These are phyloP conservation scores for Thelonectria rubi DNA, from an alignment of 2,329 filamentous ascomycete species.

Conservation along the genomic window DNA sequence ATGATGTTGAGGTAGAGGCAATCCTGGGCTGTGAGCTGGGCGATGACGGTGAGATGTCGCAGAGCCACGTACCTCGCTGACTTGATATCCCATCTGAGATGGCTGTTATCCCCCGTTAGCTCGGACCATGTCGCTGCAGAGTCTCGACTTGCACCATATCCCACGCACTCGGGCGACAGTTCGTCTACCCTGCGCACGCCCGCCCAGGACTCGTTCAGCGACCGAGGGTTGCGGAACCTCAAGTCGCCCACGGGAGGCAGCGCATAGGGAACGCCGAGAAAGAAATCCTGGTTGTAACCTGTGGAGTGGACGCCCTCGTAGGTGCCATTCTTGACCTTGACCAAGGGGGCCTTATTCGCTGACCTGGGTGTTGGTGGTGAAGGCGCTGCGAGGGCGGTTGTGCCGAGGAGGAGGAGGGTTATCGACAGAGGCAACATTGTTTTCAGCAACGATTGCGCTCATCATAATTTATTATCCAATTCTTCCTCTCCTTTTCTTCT, in stretches of 20 bases:
- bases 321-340: slow-evolving; percentile 12
- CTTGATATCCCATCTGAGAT: slow-evolving; percentile 7
- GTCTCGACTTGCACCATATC: slow-evolving; percentile 7
- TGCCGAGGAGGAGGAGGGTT: background rate
- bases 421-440: slow-evolving; percentile 2
- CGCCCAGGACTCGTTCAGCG: slow-evolving; percentile 14
- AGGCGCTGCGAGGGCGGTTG: background rate
- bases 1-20: slow-evolving; percentile 32
- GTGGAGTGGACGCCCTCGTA: slow-evolving; percentile 8
- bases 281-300: slow-evolving; percentile 11
- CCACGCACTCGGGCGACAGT: slow-evolving; percentile 8
- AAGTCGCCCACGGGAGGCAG: slow-evolving; percentile 9
- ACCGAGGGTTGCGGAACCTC: slow-evolving; percentile 13
- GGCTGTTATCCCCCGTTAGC: background rate
- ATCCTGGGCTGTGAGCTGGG: slow-evolving; percentile 2
- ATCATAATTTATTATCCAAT: no score
- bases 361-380: background rate
- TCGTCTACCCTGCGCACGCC: slow-evolving; percentile 1
- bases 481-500: no score
- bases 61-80: background rate
- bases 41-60: background rate
- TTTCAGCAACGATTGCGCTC: no score
- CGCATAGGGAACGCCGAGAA: slow-evolving; percentile 14
- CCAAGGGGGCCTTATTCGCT: background rate
- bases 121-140: background rate